Base-by-base conservation (phyloP, 2,329 filamentous ascomycete genomes). In the Pseudogymnoascus sp. region DNA sequence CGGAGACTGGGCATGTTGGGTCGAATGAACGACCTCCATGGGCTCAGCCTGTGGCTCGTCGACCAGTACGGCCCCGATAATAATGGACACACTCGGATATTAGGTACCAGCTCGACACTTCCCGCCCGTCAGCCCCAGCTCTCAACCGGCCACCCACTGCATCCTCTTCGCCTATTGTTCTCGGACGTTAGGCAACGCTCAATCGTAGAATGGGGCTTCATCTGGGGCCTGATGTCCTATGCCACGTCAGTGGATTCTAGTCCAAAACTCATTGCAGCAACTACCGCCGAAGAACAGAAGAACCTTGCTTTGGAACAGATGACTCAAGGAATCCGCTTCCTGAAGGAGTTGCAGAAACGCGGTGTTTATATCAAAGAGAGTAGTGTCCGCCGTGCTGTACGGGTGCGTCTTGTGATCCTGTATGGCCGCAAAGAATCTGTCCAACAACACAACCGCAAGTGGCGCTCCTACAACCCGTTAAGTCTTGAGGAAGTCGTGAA, bases 1-100 rank as follows among this genome's bases (percentile, higher is more conserved):
- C 82, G 82, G 54, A 80, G 85, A 28, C 79, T 84, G 54, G 86
- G 85, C 3, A 87, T 85, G 82, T 72, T 76, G 7, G 76, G 80
- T 6, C 77, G 79, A 14, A 79, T 84, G 69, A 70, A 79, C 13
- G 80, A 83, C 34, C 74, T 88, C 6, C 77, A 78, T 65, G 77
- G 78, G 21, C 75, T 86, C 68, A 81, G 48, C 83, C 79, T 82
- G 5, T 71, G 68, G 60, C 77, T 89, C 3, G 76, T 78, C 6
- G 70, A 70, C 8, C 75, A 75, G 63, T 81, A 82, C 39, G 64
- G 67, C 25, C 64, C 66, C 8, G 65, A 41, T n/a, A 62, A 19
- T 23, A 64, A 34, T n/a, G 62, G 37, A 11, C 14, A 13, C 54
- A 45, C 28, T 14, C 31, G 45, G 7, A 23, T 23, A 63, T 25